Percentiles rank a stretch among this genome's conserved stretches.
phyloP scores from a whole-genome alignment of 345 rosid genomes.

The Conringia planisiliqua region DNA sequence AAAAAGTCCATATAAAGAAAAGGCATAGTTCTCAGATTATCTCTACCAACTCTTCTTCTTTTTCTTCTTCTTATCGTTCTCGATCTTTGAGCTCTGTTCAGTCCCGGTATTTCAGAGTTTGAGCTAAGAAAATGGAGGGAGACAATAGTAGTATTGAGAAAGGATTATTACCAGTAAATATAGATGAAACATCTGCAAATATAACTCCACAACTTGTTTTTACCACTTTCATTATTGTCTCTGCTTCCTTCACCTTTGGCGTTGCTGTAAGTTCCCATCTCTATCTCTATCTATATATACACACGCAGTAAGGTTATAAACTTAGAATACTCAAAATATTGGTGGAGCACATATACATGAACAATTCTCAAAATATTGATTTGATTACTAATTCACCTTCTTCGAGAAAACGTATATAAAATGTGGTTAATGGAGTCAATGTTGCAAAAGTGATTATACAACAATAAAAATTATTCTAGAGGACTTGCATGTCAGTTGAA shows the following conservation, averaged over 20 bases:
- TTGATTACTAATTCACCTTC: neutral
- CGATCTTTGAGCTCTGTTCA: neutral
- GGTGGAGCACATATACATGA: neutral
- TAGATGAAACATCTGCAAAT: neutral
- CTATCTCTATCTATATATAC: neutral
- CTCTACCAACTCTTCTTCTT: neutral
- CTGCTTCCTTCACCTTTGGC: conserved; percentile 46
- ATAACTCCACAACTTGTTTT: conserved; percentile 28
- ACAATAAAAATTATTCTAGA: neutral
- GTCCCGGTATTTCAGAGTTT: neutral
- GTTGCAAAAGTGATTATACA: neutral
- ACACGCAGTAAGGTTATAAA: neutral
- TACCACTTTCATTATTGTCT: conserved; percentile 51
- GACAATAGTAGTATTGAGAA: conserved; percentile 5
- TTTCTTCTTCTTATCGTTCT: neutral
- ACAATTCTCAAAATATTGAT: neutral
- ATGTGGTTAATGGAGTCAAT: neutral
- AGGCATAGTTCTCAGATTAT: neutral
- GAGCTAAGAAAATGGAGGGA: conserved; percentile 20
- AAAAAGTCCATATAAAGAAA: neutral
- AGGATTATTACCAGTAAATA: conserved; percentile 1
- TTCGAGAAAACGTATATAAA: too few species aligned
- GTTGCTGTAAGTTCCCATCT: conserved; percentile 33
- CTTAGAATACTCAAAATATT: neutral
- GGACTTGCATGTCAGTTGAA: neutral